Base-by-base conservation (phyloP, 768 basidiomycete species). In the Nidula microcarpa region DNA sequence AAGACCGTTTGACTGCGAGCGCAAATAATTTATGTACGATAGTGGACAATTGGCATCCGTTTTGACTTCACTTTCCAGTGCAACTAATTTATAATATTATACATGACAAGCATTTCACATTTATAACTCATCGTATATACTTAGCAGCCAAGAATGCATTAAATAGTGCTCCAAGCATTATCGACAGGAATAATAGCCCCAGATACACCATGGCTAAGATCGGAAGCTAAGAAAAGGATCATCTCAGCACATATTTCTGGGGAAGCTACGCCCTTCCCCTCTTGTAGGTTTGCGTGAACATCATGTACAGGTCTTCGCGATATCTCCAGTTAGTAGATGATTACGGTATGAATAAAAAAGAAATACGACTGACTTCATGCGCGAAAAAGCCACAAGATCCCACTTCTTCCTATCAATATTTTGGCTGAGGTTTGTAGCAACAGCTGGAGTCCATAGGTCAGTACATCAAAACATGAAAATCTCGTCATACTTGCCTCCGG, bases 81-180 rank as follows among this genome's bases (percentile, higher is more conserved):
- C 23, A 30, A 30, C 23, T 30, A 30, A 30, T 30, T 30, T 30
- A 30, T 30, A 30, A 30, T 30, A 30, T 4, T 30, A 4, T 30
- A 30, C 23, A 30, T 30, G 23, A 30, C 23, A 30, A 30, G 23
- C 4, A 30, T 30, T 30, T 30, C 23, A 30, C 23, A 30, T 4
- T 30, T n/a, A n/a, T n/a, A n/a, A n/a, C n/a, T n/a, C n/a, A n/a
- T n/a, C n/a, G 23, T 30, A 30, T 30, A 4, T 30, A 30, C 23
- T 30, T 30, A 4, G 23, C 23, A 30, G 23, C 23, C 23, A 30
- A 30, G 3, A 30, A 30, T 30, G 23, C 23, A 41, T 41, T 49
- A 58, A 47, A 58, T 52, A 33, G 43, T 39, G 41, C 57, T 58
- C 54, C 53, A 58, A 1, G 47, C 57, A 36, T 58, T 55, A 36